A percentile compares a stretch with the other conserved stretches of the same genome.
Conservation (phyloP, 352 stramenopile genomes). For the Phytophthora sp. region DNA sequence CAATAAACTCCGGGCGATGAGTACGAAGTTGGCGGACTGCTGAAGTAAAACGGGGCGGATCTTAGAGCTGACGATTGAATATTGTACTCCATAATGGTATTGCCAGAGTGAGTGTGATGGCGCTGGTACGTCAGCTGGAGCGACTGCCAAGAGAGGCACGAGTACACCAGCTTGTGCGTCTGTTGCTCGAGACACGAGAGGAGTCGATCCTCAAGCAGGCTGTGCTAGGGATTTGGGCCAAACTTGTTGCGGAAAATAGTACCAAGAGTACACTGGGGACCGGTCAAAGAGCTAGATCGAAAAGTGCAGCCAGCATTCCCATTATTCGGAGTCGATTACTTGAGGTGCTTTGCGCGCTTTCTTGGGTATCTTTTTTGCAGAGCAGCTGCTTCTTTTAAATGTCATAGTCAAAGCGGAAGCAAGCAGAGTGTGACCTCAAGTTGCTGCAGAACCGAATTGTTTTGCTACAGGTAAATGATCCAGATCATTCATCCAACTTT, state of each 20-base stretch:
- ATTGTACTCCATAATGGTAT: no score
- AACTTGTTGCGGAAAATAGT: conserved; percentile 32
- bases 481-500: no score
- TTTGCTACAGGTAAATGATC: conserved; percentile 56
- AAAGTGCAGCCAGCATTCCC: conserved; percentile 51
- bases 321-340: conserved; percentile 60
- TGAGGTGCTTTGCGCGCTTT: conserved; percentile 41
- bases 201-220: conserved; percentile 59
- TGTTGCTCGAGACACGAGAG: conserved; percentile 57
- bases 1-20: conserved; percentile 47
- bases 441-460: conserved; percentile 76
- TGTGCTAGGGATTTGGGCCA: conserved; percentile 60
- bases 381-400: no score
- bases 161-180: conserved; percentile 44
- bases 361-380: background rate
- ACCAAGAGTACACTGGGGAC: background rate
- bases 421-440: conserved; percentile 76
- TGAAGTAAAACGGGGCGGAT: no score
- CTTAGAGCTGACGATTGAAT: background rate
- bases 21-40: no score
- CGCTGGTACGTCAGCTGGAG: conserved; percentile 40
- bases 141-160: conserved; percentile 43
- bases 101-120: conserved; percentile 44
- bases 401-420: conserved; percentile 77
- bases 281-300: conserved; percentile 36